These are phyloP conservation scores for Naganishia sp. DNA, from an alignment of 1,284 basidiomycete species.

Conservation along the genomic window DNA sequence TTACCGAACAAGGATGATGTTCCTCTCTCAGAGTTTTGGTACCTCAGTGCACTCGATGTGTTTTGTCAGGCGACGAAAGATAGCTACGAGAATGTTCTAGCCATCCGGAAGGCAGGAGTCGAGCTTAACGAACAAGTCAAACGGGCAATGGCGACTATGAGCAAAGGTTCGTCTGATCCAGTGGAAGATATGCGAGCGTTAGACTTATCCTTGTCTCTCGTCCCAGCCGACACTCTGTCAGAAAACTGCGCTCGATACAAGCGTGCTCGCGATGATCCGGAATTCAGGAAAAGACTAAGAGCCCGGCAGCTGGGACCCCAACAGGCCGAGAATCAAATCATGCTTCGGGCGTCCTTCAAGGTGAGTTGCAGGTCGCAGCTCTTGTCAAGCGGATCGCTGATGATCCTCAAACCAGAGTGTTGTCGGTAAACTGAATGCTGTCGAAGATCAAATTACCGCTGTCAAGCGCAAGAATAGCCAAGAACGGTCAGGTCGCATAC, in stretches of 20 bases:
- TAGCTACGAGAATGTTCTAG: conserved; percentile 11
- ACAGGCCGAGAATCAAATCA: conserved; percentile 28
- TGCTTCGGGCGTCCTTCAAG: conserved; percentile 19
- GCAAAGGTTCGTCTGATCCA: conserved; percentile 9
- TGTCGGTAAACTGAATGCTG: conserved; percentile 11
- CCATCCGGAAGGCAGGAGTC: conserved; percentile 13
- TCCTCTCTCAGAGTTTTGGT: conserved; percentile 33
- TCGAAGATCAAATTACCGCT: conserved; percentile 23
- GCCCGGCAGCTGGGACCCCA: conserved; percentile 24
- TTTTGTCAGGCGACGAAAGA: conserved; percentile 19
- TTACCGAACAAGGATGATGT: conserved; percentile 29
- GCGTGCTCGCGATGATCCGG: conserved; percentile 23
- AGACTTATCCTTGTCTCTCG: not conserved
- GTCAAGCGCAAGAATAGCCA: conserved; percentile 25
- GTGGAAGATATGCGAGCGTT: not conserved
- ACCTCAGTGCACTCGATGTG: conserved; percentile 27
- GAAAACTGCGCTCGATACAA: conserved; percentile 30
- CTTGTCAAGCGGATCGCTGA: not conserved
- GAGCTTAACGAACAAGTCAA: conserved; percentile 23
- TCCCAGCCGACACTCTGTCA: conserved; percentile 13
- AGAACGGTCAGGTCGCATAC: conserved; percentile 27
- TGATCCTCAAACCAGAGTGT: conserved; percentile 1
- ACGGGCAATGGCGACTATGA: conserved; percentile 11
- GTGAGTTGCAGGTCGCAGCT: not conserved
- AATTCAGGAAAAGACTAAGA: conserved; percentile 23